Evolutionary conservation across 345 rosid genomes (phyloP).

Genomic region (Pistacia vera): DNA sequence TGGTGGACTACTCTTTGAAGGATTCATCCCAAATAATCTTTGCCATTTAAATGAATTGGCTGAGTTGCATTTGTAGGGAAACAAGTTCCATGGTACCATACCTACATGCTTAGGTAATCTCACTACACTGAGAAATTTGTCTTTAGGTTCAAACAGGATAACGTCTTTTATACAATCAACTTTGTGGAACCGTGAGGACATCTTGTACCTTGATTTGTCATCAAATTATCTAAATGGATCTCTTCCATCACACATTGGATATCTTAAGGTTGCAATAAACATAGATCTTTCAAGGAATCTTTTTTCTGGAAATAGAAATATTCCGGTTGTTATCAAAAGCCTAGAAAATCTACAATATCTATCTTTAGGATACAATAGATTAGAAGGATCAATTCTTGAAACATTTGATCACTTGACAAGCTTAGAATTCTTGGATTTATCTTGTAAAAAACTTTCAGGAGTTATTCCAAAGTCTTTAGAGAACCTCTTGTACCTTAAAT

Average conservation of each 20-base stretch:
- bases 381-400: conserved; percentile 17
- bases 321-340: neutral
- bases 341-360: neutral
- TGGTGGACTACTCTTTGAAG: neutral
- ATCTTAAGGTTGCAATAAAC: neutral
- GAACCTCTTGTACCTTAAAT: no score
- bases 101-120: conserved; percentile 19
- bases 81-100: conserved; percentile 9
- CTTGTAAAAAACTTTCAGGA: no score
- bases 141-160: neutral
- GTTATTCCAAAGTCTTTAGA: no score
- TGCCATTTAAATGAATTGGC: neutral
- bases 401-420: conserved; percentile 6
- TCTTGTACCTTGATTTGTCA: conserved; percentile 7
- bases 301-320: neutral
- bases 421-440: neutral
- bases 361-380: neutral
- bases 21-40: conserved; percentile 11
- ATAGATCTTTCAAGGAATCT: conserved; percentile 22
- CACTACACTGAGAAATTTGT: conserved; percentile 4
- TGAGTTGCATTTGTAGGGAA: neutral
- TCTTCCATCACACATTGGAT: neutral
- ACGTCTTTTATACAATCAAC: conserved; percentile 5
- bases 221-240: conserved; percentile 1
- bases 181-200: neutral